phyloP scores from a whole-genome alignment of 768 basidiomycete genomes.

The Termitomyces sp. region DNA sequence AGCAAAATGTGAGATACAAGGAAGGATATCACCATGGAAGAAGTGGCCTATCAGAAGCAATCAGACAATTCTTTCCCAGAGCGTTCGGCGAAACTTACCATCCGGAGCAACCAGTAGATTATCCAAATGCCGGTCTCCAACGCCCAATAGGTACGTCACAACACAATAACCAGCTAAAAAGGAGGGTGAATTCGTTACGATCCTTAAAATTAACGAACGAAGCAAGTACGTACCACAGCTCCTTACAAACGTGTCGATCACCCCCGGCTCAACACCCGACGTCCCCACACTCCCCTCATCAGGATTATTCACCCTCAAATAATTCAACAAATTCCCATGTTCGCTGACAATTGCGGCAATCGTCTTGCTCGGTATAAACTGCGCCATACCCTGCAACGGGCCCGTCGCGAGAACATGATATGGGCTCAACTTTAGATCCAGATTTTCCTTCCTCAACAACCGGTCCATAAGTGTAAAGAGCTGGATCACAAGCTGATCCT shows the following conservation, averaged over 20 bases:
- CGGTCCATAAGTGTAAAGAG: slow-evolving; percentile 99
- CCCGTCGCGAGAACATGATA: slow-evolving; percentile 95
- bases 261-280: slow-evolving; percentile 89
- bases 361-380: slow-evolving; percentile 94
- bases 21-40: slow-evolving; percentile 69
- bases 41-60: slow-evolving; percentile 61
- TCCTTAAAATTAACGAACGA: not conserved
- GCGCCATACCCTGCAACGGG: slow-evolving; percentile 88
- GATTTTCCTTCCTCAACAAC: slow-evolving; percentile 86
- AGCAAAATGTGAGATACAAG: slow-evolving; percentile 5
- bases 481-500: slow-evolving; percentile 97
- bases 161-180: slow-evolving; percentile 94
- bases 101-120: slow-evolving; percentile 91
- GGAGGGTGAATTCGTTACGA: not conserved
- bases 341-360: slow-evolving; percentile 94
- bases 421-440: slow-evolving; percentile 87
- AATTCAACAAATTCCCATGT: slow-evolving; percentile 82
- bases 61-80: not conserved
- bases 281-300: slow-evolving; percentile 95
- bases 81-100: slow-evolving; percentile 38
- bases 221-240: slow-evolving; percentile 74
- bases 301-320: slow-evolving; percentile 78
- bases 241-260: slow-evolving; percentile 93
- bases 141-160: slow-evolving; percentile 91
- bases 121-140: slow-evolving; percentile 95